These are phyloP conservation scores for Lipomyces orientalis DNA, from an alignment of 805 yeast genomes.

Conservation along the genomic window DNA sequence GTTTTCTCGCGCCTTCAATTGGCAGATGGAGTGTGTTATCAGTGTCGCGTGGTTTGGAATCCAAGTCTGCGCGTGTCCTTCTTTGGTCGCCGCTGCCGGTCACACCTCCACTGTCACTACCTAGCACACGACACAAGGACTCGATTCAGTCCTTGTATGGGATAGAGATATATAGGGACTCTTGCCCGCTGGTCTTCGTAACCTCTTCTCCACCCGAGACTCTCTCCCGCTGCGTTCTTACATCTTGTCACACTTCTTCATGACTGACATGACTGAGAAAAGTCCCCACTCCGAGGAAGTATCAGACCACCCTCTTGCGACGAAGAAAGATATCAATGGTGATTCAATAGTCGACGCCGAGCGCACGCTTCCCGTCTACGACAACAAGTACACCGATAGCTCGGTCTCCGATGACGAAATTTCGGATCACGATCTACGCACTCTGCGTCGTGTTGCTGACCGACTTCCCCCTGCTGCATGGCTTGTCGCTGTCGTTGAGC, in stretches of 20 bases:
- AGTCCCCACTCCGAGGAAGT: conserved; percentile 18
- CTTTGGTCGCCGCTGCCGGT: not conserved
- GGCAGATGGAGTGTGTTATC: not conserved
- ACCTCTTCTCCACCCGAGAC: not conserved
- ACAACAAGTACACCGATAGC: conserved; percentile 7
- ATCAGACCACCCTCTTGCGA: conserved; percentile 16
- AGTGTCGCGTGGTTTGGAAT: not conserved
- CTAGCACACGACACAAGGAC: not conserved
- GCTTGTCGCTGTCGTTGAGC: conserved; percentile 72
- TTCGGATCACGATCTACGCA: conserved; percentile 59
- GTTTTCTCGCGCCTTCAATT: not conserved
- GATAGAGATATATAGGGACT: not conserved
- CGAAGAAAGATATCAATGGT: conserved; percentile 9
- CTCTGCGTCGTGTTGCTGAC: conserved; percentile 60
- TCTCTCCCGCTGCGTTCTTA: not conserved
- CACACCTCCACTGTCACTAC: not conserved
- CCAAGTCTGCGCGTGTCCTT: not conserved
- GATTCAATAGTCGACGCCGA: conserved; percentile 7
- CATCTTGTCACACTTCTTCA: not conserved
- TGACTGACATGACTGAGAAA: conserved; percentile 28
- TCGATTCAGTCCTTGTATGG: not conserved
- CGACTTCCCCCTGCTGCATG: conserved; percentile 60
- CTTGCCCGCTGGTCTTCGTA: not conserved
- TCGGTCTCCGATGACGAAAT: conserved; percentile 44
- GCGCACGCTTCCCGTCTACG: conserved; percentile 7